Conservation (phyloP, 2,329 filamentous ascomycete genomes). For the Alternaria ventricosa region DNA sequence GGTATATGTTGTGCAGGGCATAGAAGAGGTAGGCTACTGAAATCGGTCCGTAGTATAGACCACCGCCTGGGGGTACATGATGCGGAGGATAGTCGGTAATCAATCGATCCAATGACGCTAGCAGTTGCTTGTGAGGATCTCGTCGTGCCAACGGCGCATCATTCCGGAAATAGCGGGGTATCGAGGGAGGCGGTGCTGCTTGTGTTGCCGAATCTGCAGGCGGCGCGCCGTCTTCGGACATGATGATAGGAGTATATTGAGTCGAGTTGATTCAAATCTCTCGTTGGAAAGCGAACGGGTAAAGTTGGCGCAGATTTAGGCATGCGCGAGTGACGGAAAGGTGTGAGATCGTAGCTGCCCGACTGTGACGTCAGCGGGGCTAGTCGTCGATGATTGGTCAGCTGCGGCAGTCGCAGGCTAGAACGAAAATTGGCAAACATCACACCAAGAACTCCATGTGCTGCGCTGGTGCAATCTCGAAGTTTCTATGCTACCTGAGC, state of each 20-base stretch:
- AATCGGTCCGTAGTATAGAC: constrained; percentile 59
- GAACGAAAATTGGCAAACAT: neutral
- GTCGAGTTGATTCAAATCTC: constrained; percentile 2
- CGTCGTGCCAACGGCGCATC: constrained; percentile 44
- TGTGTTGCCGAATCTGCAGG: constrained; percentile 22
- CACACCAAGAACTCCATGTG: neutral
- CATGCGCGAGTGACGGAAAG: constrained; percentile 9
- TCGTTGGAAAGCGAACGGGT: neutral
- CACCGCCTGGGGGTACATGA: constrained; percentile 54
- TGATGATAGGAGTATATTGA: constrained; percentile 11
- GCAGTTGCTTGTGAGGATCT: constrained; percentile 59
- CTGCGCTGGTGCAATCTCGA: neutral
- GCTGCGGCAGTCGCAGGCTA: neutral
- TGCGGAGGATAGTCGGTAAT: constrained; percentile 57
- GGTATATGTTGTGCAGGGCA: constrained; percentile 57
- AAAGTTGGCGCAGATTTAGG: constrained; percentile 5
- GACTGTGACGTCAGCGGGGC: constrained; percentile 25
- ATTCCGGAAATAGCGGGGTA: constrained; percentile 53
- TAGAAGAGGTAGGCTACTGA: constrained; percentile 59
- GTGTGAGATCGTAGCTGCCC: constrained; percentile 11
- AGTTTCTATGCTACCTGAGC: neutral
- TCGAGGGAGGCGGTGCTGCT: constrained; percentile 29
- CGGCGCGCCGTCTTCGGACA: constrained; percentile 37
- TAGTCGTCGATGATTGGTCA: neutral
- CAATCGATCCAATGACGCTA: constrained; percentile 58